Percentiles rank a stretch among this genome's conserved stretches.
These are phyloP conservation scores for Emergomyces africanus DNA, from an alignment of 2,329 filamentous ascomycete species.

Conservation along the genomic window DNA sequence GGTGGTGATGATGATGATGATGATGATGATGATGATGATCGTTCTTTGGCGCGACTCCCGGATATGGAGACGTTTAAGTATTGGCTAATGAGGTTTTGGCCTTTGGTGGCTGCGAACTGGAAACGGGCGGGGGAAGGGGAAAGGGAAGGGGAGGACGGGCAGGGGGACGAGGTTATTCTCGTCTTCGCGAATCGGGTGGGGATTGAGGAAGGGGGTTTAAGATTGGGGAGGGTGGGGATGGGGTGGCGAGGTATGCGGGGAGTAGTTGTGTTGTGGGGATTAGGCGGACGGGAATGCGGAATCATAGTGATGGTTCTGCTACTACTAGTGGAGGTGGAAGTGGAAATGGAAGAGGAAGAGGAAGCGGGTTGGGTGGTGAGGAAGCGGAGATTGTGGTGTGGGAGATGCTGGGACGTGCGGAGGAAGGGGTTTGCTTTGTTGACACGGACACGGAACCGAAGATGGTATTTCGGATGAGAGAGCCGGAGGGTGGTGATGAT, in stretches of 20 bases:
- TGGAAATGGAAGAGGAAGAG: slow-evolving; percentile 8
- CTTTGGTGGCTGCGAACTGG: slow-evolving; percentile 26
- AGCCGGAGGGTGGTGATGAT: not conserved
- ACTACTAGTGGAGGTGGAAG: slow-evolving; percentile 1
- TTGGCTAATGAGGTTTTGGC: slow-evolving; percentile 49
- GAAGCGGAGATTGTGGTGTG: slow-evolving; percentile 30
- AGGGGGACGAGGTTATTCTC: slow-evolving; percentile 26
- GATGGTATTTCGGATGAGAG: slow-evolving; percentile 21
- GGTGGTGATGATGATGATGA: slow-evolving; percentile 13
- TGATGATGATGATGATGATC: slow-evolving; percentile 11
- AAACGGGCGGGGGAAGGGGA: slow-evolving; percentile 13
- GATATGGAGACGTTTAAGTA: slow-evolving; percentile 51
- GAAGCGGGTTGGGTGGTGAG: not conserved
- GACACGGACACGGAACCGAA: slow-evolving; percentile 31
- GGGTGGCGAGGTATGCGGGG: slow-evolving; percentile 34
- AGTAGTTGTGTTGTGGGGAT: slow-evolving; percentile 34
- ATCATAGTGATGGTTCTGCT: too few relatives aligned
- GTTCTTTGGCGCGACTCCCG: slow-evolving; percentile 19
- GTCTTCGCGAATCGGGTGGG: slow-evolving; percentile 37
- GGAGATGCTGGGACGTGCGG: slow-evolving; percentile 33
- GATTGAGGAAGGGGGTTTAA: slow-evolving; percentile 22
- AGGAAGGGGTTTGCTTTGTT: slow-evolving; percentile 35
- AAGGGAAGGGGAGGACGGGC: slow-evolving; percentile 8
- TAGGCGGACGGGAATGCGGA: slow-evolving; percentile 5
- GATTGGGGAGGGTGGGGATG: slow-evolving; percentile 20